Evolutionary conservation across 1,284 basidiomycete species (phyloP).

Genomic region (Cryptococcus sp.): DNA sequence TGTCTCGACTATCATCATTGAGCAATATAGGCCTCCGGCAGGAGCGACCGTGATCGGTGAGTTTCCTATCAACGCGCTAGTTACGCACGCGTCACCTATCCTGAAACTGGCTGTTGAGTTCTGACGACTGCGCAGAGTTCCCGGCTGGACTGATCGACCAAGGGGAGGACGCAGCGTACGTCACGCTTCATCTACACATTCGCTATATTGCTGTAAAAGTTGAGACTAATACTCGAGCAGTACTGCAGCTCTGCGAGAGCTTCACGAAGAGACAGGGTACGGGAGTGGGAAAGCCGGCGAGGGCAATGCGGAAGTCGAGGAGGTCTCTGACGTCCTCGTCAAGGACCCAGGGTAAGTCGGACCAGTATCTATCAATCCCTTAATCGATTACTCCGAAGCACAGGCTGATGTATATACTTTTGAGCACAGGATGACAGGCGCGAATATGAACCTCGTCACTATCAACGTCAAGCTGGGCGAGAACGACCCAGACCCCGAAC

Average conservation of each 20-base stretch:
- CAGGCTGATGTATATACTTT: neutral
- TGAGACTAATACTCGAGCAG: slow-evolving; percentile 13
- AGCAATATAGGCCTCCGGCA: slow-evolving; percentile 83
- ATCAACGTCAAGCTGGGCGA: slow-evolving; percentile 53
- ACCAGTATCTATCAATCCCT: neutral
- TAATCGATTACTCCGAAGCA: neutral
- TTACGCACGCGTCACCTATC: too few species aligned
- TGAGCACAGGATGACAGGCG: slow-evolving; percentile 51
- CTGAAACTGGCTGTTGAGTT: neutral
- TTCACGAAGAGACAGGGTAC: slow-evolving; percentile 89
- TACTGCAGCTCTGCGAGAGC: slow-evolving; percentile 72
- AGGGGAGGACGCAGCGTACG: slow-evolving; percentile 70
- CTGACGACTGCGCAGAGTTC: slow-evolving; percentile 61
- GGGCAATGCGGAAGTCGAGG: slow-evolving; percentile 58
- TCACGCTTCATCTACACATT: slow-evolving; percentile 38
- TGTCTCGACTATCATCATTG: slow-evolving; percentile 74
- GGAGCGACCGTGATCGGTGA: slow-evolving; percentile 71
- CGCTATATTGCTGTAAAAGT: too few species aligned
- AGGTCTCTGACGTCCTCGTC: slow-evolving; percentile 70
- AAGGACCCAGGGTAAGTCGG: slow-evolving; percentile 64
- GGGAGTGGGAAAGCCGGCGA: slow-evolving; percentile 56
- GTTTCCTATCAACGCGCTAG: slow-evolving; percentile 22
- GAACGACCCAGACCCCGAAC: slow-evolving; percentile 47
- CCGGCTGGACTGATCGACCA: slow-evolving; percentile 85
- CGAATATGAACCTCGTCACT: slow-evolving; percentile 57